Evolutionary conservation across 805 yeast species (phyloP).

Genomic region (Cyberlindnera nakhonratchasimensis): DNA sequence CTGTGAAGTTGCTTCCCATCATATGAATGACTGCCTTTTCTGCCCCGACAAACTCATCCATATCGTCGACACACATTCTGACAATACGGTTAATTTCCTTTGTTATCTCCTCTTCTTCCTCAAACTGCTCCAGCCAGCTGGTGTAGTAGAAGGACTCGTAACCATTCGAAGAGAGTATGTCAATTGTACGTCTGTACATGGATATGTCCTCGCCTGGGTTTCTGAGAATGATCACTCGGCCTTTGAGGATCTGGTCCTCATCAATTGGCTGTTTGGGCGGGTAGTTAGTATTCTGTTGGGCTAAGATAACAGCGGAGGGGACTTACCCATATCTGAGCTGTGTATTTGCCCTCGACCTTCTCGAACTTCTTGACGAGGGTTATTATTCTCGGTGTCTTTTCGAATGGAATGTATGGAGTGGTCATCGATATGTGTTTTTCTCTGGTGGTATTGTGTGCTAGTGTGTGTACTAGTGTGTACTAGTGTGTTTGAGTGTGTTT

Average conservation of each 20-base stretch:
- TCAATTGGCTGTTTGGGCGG: conserved; percentile 12
- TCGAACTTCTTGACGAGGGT: conserved; percentile 18
- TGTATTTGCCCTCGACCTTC: conserved; percentile 28
- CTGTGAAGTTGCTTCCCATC: conserved; percentile 19
- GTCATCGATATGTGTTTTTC: too few species aligned
- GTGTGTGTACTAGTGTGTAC: too few species aligned
- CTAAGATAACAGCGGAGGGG: neutral
- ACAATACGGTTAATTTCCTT: conserved; percentile 20
- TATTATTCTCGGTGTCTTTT: conserved; percentile 14
- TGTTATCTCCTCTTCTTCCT: conserved; percentile 11
- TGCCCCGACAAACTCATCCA: conserved; percentile 8
- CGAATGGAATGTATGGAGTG: conserved; percentile 17
- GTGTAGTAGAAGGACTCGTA: conserved; percentile 21
- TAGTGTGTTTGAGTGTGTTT: too few species aligned
- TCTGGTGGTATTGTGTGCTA: too few species aligned
- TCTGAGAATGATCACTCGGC: conserved; percentile 20
- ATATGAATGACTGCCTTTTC: conserved; percentile 13
- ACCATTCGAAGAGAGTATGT: conserved; percentile 16
- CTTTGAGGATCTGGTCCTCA: conserved; percentile 16
- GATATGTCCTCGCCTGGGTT: conserved; percentile 21
- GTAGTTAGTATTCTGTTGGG: conserved; percentile 1
- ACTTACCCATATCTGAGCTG: conserved; percentile 28
- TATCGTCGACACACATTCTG: conserved; percentile 20
- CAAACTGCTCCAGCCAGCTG: conserved; percentile 10
- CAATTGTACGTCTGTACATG: conserved; percentile 18